Base-by-base conservation (phyloP, 106 monocot genomes). In the Dioscorea alata region DNA sequence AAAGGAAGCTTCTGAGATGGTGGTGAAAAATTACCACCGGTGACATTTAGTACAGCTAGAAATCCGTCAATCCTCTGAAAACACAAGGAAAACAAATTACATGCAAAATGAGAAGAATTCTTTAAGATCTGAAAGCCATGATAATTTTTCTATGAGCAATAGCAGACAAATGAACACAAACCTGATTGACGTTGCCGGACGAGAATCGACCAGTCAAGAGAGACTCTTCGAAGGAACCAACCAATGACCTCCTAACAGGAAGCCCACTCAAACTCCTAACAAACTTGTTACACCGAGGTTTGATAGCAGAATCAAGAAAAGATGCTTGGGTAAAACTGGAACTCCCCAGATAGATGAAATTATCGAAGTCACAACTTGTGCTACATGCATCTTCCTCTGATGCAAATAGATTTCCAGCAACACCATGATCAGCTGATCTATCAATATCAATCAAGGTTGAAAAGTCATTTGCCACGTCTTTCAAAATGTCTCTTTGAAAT, bases 211-310 rank as follows among this genome's bases (percentile, higher is more conserved):
- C 92, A 49, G 97, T 89, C 69, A 97, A 78, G 61, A 97, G 97
- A 50, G 92, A 97, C 76, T 97, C 97, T 73, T 97, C 97, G 81
- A 97, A 97, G 34, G 97, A 97, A 68, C 97, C 97, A 77, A 97
- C 77, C 25, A 97, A 68, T n/a, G 97, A 97, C 70, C 97, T 79
- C 73, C 92, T 76, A 65, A 90, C 83, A 65, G 75, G 84, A 69
- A 80, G 61, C 52, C 79, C 21, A 63, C 66, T 79, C 35, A 80
- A 76, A 53, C 68, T 81, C 59, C 69, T 81, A 1, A 63, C 66
- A 50, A 75, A 61, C 63, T 78, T 82, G 42, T 64, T 49, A 64
- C 79, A 82, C 6, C 65, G 75, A 64, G 79, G 49, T 17, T 65
- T 49, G 51, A 74, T 72, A 16, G 69, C 69, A 51, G 82, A 75